phyloP scores from a whole-genome alignment of 1,284 basidiomycete species.

The Amylostereum areolatum region DNA sequence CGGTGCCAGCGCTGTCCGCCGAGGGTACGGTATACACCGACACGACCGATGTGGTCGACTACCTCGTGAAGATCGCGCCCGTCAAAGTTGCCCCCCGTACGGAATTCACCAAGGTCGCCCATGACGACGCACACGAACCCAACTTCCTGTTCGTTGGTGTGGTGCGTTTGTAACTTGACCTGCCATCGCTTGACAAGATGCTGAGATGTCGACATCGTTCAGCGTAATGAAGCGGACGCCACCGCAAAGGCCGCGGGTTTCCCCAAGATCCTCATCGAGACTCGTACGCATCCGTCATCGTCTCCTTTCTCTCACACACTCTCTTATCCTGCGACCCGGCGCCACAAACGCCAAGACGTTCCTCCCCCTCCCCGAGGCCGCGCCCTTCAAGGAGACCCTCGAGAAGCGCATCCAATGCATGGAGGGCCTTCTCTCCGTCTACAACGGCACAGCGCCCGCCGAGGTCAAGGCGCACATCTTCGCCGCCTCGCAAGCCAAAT shows the following conservation, averaged over 20 bases:
- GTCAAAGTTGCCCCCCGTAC: constrained; percentile 30
- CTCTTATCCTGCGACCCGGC: too few relatives aligned
- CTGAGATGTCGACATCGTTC: neutral
- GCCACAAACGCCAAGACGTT: constrained; percentile 37
- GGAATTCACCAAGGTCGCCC: constrained; percentile 37
- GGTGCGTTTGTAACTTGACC: too few relatives aligned
- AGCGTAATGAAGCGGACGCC: constrained; percentile 48
- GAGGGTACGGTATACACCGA: constrained; percentile 40
- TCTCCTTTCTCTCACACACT: too few relatives aligned
- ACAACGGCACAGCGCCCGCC: constrained; percentile 31
- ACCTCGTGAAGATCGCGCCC: constrained; percentile 40
- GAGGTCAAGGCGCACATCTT: constrained; percentile 35
- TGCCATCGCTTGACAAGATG: neutral
- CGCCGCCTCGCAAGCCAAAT: constrained; percentile 32
- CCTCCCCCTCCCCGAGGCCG: constrained; percentile 44
- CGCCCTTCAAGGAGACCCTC: constrained; percentile 17
- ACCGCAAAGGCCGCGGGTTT: constrained; percentile 36
- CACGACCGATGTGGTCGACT: constrained; percentile 42
- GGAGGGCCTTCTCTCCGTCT: constrained; percentile 39
- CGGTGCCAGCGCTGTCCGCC: constrained; percentile 44
- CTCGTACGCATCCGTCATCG: constrained; percentile 32
- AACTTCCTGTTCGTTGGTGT: constrained; percentile 46
- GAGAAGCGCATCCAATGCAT: constrained; percentile 30
- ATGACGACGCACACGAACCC: constrained; percentile 51
- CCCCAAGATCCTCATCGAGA: constrained; percentile 33